Evolutionary conservation across 192 early-diverging fungal genomes (phyloP), one percentile per base, ranked within the genome.

Genomic region (Phlyctochytrium planicorne): DNA sequence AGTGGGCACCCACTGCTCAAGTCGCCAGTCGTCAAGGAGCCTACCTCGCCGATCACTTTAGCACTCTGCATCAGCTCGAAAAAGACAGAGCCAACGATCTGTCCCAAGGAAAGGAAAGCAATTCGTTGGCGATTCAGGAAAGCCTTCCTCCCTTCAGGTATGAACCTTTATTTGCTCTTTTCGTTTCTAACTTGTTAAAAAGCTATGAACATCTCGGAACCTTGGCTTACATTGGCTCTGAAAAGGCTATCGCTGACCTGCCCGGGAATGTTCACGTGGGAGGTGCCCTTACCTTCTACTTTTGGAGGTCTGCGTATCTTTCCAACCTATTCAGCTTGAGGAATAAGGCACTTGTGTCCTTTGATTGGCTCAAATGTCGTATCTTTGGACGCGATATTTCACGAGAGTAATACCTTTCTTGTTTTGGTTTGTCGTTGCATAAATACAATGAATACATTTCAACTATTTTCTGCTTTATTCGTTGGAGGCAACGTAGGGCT

Each of bases 221-320:
- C 6, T 72, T 97, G 52, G 94, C 93, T 65, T 96, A 97, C 73
- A 91, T 97, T 80, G 93, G 94, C 10, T 84, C 85, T n/a, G 95
- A 98, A 67, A 88, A 90, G 78, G 95, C 94, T 35, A 94, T 97
- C 78, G 94, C 94, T 2, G 94, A 98, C 63, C 71, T 97, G n/a
- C 95, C 93, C 17, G 71, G 67, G 16, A 71, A 71, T 35, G 65
- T 85, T 27, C 81, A 82, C 31, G 40, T 81, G 30, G 74, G 76
- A 16, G 84, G 84, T 33, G 64, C 66, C 17, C 30, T 81, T 55
- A 85, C 84, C 3, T 81, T 67, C 74, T 78, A 61, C 33, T 84
- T 84, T 65, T 85, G 84, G 84, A 16, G 80, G 31, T 70, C 66
- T 53, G 84, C 75, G 1, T 85, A 84, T 60, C 65, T 84, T 1